phyloP scores from a whole-genome alignment of 2,329 filamentous ascomycete genomes.

The Camillea tinctor region DNA sequence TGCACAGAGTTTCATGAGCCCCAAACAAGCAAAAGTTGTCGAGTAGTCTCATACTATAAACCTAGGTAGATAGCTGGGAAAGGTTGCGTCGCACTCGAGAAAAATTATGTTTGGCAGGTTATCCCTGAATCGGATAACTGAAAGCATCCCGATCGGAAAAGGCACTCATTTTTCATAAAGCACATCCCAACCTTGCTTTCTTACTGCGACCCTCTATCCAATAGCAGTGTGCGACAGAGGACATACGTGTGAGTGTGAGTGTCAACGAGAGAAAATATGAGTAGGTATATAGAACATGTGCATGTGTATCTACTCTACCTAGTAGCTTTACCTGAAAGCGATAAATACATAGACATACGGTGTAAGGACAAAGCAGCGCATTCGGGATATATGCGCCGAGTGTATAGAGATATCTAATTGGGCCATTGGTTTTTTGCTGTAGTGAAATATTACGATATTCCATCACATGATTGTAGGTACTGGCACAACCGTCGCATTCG shows the following conservation, averaged over 20 bases:
- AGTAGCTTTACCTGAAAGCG: neutral
- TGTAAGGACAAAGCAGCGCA: neutral
- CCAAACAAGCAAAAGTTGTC: neutral
- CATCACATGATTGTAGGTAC: constrained; percentile 21
- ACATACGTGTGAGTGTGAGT: neutral
- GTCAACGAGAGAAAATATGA: too few species aligned
- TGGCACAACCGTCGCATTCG: constrained; percentile 10
- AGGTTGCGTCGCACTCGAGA: neutral
- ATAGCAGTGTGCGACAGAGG: neutral
- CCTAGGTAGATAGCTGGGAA: neutral
- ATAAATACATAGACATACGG: neutral
- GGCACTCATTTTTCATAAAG: neutral
- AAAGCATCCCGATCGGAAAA: neutral
- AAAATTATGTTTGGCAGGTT: neutral
- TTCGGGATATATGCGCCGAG: neutral
- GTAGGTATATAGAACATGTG: neutral
- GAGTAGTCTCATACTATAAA: neutral
- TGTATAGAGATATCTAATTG: neutral
- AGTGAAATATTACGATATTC: constrained; percentile 18
- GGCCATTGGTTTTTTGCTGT: neutral
- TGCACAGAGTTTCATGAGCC: neutral
- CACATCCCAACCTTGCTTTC: neutral
- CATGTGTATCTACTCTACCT: neutral
- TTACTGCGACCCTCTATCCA: neutral
- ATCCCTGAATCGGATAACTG: neutral